Base-by-base conservation (phyloP, 2,329 filamentous ascomycete genomes). In the Cladorrhinum sp. region DNA sequence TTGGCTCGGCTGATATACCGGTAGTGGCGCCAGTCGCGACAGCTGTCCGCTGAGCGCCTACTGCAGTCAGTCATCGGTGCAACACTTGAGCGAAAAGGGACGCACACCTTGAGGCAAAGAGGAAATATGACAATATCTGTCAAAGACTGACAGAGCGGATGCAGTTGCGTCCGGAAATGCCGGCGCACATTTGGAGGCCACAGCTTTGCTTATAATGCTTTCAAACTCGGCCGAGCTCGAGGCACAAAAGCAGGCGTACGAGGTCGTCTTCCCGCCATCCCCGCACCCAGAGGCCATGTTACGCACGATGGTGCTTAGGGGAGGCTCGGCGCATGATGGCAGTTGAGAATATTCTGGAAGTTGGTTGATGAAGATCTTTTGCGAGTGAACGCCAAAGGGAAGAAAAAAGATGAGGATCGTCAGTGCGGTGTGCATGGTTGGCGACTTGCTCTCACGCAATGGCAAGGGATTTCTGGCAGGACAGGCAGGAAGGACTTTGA, bases 171-270 rank as follows among this genome's bases (percentile, higher is more conserved):
- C 49, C 3, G 56, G 16, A 18, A 30, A 26, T 12, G 23, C 5
- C 26, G 55, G 33, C 20, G 50, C 16, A 49, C 60, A 63, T 2
- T 56, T 52, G 24, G 60, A 24, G 5, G 42, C 7, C 4, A 62
- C 60, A 5, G 46, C 57, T 16, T 28, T 39, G 4, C 60, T 57
- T 50, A 66, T 66, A n/a, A 62, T 53, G 6, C 18, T 54, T 14
- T 42, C 57, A 36, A 66, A 64, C 18, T 33, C 53, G n/a, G 50
- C 57, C 23, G 52, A 60, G 56, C 59, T 64, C 20, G 52, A 55
- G 28, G 59, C 63, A 59, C 66, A 67, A 59, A 67, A 67, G 46
- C 66, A 67, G 12, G 39, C 55, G 21, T 60, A 67, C 16, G 61
- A 65, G 7, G 66, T 67, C n/a, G 55, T 49, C 7, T 51, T 53